Evolutionary conservation across 2,329 filamentous ascomycete species (phyloP), one percentile per base, ranked within the genome.

Genomic region (Trichoderma endophyticum): DNA sequence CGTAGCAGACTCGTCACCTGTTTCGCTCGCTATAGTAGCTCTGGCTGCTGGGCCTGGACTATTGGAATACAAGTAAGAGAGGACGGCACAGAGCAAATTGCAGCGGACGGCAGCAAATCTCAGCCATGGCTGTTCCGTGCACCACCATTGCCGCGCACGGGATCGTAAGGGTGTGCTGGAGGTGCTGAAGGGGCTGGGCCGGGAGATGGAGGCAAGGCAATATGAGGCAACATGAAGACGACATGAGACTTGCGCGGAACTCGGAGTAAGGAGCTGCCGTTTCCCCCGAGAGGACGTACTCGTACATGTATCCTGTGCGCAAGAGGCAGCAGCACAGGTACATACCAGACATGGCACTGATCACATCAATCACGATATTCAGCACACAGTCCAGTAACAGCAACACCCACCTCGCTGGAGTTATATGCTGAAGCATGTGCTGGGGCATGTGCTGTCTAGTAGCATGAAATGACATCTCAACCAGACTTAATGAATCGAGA

Each of bases 251-350:
- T 36, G 63, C 21, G 24, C 64, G 64, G 51, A 57, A 24, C 64
- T 57, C 48, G 64, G 68, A 63, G 61, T 28, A 65, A 65, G 70
- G 54, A 32, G 56, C 32, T 18, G 56, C 65, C 51, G 65, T 28
- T 34, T 24, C 36, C 28, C 66, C 66, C 36, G 56, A 51, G 7
- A 11, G 26, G 32, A 54, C 12, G 56, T 30, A 26, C 56, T 11
- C 4, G 26, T n/a, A 57, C 28, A 7, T 30, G 48, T 51, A 18
- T 7, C 15, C 36, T 43, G 15, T 3, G 36, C 15, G 36, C 36
- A 43, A 43, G 36, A 51, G 48, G n/a, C 9, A 51, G 9, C 9
- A 11, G 48, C 24, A 14, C 48, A 54, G n/a, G 48, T 54, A 54
- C 43, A 5, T 51, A 51, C 43, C 8, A 43, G 39, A 43, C 15